Evolutionary conservation across 208 protist genomes (phyloP), one percentile per base, ranked within the genome.

Genomic region (Porcisia hertigi): DNA sequence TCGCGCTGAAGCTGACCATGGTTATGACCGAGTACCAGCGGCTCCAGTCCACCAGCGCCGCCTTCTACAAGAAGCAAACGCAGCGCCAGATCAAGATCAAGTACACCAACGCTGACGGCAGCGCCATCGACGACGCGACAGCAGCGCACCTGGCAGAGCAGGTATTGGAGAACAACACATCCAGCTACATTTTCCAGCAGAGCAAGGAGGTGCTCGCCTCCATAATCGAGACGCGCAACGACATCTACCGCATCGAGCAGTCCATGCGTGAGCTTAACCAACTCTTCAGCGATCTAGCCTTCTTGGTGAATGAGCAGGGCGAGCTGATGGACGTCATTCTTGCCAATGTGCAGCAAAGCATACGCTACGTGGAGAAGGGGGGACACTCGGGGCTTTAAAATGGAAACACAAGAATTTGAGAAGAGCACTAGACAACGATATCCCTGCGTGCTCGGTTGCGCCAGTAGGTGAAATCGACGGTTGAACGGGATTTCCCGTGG

Each of bases 21-120:
- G 63, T 75, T 47, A 95, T 98, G 88, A 78, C 76, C 23, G 82
- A 69, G 53, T 94, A 94, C 60, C 89, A 94, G 71, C 82, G 81
- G 18, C 88, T 89, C 34, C 90, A 96, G 69, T 66, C 75, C 7
- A 57, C 64, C 23, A 92, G 90, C 69, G 88, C 94, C 74, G 54
- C 91, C 70, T 82, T 79, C 41, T 96, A 96, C 81, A 87, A 86
- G 79, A 72, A 83, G 25, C 90, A 94, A 80, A 94, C 92, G 59
- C 84, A 94, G 77, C 90, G 94, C n/a, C 92, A 94, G 75, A 97
- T 98, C 82, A 98, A 95, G 70, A 96, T 94, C 69, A 94, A 94
- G 71, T 97, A 90, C 86, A 95, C 87, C 30, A 94, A 96, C 75
- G 77, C 88, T 1, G 89, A 96, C 76, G 90, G 92, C 45, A 86